Evolutionary conservation across 148 eudicot genomes (phyloP).

Genomic region (Polygonum aviculare): DNA sequence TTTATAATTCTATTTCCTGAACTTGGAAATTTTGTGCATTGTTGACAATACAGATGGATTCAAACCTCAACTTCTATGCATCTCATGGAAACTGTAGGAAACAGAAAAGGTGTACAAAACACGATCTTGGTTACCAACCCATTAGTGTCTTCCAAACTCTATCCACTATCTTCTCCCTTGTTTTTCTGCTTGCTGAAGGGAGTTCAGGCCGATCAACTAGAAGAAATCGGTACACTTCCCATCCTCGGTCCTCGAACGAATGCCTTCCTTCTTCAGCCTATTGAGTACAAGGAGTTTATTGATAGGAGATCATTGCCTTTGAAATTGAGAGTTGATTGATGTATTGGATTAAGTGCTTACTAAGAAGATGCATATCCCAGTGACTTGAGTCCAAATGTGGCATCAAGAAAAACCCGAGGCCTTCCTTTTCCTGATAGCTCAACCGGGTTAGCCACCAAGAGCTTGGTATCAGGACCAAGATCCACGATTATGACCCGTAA

Average conservation of each 20-base stretch:
- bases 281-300: no score
- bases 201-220: constrained; percentile 50
- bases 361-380: constrained; percentile 75
- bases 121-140: constrained; percentile 42
- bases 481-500: constrained; percentile 59
- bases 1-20: no score
- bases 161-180: constrained; percentile 28
- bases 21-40: no score
- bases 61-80: no score
- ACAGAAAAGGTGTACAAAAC: no score
- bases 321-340: no score
- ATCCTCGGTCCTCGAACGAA: constrained; percentile 53
- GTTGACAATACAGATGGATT: no score
- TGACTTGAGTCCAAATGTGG: constrained; percentile 56
- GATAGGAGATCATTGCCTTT: no score
- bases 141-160: constrained; percentile 59
- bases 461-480: constrained; percentile 85
- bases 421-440: constrained; percentile 71
- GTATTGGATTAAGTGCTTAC: constrained; percentile 28
- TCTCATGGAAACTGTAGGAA: no score
- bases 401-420: constrained; percentile 72
- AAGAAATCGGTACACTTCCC: constrained; percentile 77
- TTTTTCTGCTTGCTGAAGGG: constrained; percentile 27
- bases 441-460: constrained; percentile 78
- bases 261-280: constrained; percentile 47